These are phyloP conservation scores for Colletotrichum salicis DNA, from an alignment of 2,329 filamentous ascomycete species.

Conservation along the genomic window DNA sequence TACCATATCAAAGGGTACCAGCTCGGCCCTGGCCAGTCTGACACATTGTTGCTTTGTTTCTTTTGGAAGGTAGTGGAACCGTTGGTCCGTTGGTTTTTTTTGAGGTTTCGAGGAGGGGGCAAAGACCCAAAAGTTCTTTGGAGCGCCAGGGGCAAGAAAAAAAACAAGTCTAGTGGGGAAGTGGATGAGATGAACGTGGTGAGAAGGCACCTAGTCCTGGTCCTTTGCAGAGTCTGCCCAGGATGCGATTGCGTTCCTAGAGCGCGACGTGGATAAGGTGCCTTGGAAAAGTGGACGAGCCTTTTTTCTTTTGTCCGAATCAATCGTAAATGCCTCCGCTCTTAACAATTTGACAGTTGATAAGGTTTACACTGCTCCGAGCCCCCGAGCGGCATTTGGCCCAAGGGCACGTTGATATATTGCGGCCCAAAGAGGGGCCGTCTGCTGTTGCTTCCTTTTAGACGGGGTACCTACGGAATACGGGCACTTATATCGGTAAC, in stretches of 20 bases:
- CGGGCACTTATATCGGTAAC: neutral
- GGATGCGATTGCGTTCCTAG: constrained; percentile 13
- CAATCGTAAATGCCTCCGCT: constrained; percentile 6
- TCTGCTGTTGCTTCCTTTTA: neutral
- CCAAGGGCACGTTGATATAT: neutral
- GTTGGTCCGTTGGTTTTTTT: neutral
- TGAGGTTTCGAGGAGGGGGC: neutral
- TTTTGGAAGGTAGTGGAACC: constrained; percentile 26
- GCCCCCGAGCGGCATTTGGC: neutral
- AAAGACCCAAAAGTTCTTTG: constrained; percentile 12
- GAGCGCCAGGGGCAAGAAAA: neutral
- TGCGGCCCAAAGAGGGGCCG: constrained; percentile 7
- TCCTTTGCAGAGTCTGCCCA: neutral
- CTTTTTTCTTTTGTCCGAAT: neutral
- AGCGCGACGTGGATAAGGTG: constrained; percentile 9
- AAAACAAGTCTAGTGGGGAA: constrained; percentile 4
- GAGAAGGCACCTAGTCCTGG: constrained; percentile 13
- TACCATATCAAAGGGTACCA: constrained; percentile 18
- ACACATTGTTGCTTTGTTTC: constrained; percentile 7
- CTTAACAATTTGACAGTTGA: neutral
- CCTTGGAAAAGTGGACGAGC: constrained; percentile 20
- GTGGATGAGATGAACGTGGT: constrained; percentile 25
- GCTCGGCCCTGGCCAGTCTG: neutral
- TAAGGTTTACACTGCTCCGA: constrained; percentile 22
- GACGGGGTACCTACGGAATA: neutral